Conservation (phyloP, 768 basidiomycete species). For the button mushroom (Agaricus bisporus) region DNA sequence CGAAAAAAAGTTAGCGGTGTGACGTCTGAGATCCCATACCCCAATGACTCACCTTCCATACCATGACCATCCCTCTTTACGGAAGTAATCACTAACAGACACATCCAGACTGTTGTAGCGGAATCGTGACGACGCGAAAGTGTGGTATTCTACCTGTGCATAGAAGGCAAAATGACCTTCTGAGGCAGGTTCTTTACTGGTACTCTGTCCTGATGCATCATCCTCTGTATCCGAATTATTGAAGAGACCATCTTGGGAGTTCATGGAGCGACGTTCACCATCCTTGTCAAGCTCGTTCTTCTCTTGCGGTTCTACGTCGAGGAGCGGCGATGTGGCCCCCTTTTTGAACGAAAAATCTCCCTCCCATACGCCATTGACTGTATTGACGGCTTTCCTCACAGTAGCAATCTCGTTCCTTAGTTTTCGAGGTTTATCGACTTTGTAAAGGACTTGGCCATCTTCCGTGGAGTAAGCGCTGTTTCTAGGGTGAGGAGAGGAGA, state of each 20-base stretch:
- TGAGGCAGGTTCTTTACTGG: neutral
- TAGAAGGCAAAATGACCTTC: conserved; percentile 4
- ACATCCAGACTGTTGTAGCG: conserved; percentile 5
- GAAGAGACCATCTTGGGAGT: neutral
- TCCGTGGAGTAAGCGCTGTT: conserved; percentile 16
- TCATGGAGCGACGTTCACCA: neutral
- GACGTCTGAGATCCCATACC: no score
- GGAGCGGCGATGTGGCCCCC: neutral
- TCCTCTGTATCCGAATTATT: neutral
- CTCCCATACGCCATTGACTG: neutral
- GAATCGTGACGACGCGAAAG: conserved; percentile 8
- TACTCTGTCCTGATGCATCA: neutral
- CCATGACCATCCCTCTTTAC: conserved; percentile 13
- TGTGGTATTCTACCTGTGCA: conserved; percentile 14
- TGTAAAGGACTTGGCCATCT: conserved; percentile 17
- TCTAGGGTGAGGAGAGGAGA: conserved; percentile 16
- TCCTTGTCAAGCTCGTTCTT: neutral
- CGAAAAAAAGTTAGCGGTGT: neutral
- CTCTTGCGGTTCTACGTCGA: neutral
- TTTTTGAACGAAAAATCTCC: neutral
- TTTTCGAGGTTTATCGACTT: conserved; percentile 14
- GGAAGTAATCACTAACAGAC: conserved; percentile 13
- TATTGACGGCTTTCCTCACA: conserved; percentile 10
- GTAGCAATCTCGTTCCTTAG: conserved; percentile 8
- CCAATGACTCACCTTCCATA: conserved; percentile 12